Evolutionary conservation across 2,329 filamentous ascomycete species (phyloP), one percentile per base, ranked within the genome.

Genomic region (Rutstroemia sp.): DNA sequence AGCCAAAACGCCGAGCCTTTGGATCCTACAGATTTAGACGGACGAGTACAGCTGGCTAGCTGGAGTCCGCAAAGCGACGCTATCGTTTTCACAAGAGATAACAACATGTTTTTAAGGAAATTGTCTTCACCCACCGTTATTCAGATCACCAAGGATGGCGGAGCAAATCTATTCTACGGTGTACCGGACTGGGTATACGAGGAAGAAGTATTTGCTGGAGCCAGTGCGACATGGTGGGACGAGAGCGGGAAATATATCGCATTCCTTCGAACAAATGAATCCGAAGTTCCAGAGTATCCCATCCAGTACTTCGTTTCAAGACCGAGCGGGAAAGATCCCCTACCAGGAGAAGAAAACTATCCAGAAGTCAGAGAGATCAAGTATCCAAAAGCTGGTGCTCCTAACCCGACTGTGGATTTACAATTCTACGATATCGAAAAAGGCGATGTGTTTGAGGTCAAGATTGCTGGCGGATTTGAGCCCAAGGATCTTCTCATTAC

Each of bases 151-250:
- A 83, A 77, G 54, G 92, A 99, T 68, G 94, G 95, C 12, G 90
- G 92, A 0, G 77, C 84, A 0, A 85, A 97, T 64, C 83, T 94
- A 58, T 99, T 99, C 72, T 96, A 99, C 66, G 94, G 94, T 18
- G 83, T 96, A 19, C 94, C 94, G 0, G 95, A 99, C 71, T 99
- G 94, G 94, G 94, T 97, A 0, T 96, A 95, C 66, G 90, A 95
- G 68, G 78, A 80, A 64, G 90, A 95, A 70, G 90, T 95, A 3
- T 89, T 97, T 60, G 72, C 76, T 14, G 86, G 82, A 1, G 88
- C 89, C 64, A 90, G 82, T 59, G 92, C 89, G 5, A 95, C 92
- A 1, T 99, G 95, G 94, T 99, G 92, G 92, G 92, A 90, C 37
- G 80, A 86, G 38, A 90, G 95, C 69, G 94, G 92, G 52, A 87